Base-by-base conservation (phyloP, 768 basidiomycete genomes). In the Suillus variegatus region DNA sequence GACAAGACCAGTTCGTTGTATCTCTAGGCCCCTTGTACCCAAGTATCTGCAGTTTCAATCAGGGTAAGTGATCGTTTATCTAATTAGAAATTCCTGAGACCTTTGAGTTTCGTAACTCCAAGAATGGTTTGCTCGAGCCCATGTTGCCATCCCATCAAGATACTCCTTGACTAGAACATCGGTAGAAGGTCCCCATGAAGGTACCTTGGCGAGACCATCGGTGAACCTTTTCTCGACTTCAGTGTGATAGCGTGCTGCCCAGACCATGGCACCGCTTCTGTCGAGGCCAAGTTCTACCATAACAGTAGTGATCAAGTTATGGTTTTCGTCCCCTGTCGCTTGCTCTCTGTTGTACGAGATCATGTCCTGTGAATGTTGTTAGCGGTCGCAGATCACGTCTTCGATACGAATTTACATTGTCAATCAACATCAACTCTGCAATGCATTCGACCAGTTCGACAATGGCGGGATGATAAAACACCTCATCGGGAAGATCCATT, bases 321-420 rank as follows among this genome's bases (percentile, higher is more conserved):
- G 75, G 20, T 65, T 66, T 10, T 75, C 75, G 25, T 76, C 70
- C 12, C 78, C 78, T 0, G 67, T 64, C 9, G 75, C 75, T 64
- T 77, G 75, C 65, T 81, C 81, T 22, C 69, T 67, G 60, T 75
- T 78, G 68, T 76, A 79, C 2, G 80, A 80, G 54, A 67, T 73
- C n/a, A 80, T 63, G 51, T 81, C 80, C 80, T 78, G 57, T 13
- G 14, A 35, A 46, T 22, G 20, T 4, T 28, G 18, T 20, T 35
- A 43, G 8, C 8, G 25, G 40, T 20, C 36, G 62, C 66, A 18
- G 18, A 54, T 16, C 9, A 54, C 2, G 5, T 54, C 18, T 20
- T 35, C 10, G 20, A 54, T 32, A 5, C 10, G 10, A 35, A 9
- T 32, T 64, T 44, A 70, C 75, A 49, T 75, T 78, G 58, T 66